Conservation (phyloP, 2,329 filamentous ascomycete species). For the Lizonia empirigonia region DNA sequence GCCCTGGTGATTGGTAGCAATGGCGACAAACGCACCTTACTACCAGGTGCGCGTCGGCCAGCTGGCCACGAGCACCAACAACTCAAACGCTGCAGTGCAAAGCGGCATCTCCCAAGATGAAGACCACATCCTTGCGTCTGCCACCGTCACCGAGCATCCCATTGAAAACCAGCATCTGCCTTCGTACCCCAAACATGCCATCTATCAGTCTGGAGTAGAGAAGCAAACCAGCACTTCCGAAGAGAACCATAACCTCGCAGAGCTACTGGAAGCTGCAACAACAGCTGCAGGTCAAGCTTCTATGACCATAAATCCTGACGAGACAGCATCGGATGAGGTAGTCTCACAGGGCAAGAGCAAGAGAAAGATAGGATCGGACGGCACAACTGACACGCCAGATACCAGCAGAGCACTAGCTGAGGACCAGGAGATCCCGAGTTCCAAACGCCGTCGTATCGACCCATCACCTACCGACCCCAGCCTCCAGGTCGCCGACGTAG, state of each 20-base stretch:
- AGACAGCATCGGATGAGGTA: neutral
- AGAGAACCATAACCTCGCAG: slow-evolving; percentile 42
- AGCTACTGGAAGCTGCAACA: slow-evolving; percentile 46
- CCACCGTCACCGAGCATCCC: slow-evolving; percentile 18
- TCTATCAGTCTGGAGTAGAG: slow-evolving; percentile 22
- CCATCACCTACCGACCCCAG: slow-evolving; percentile 19
- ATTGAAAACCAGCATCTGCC: slow-evolving; percentile 21
- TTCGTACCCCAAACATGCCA: slow-evolving; percentile 22
- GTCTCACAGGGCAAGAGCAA: slow-evolving; percentile 27
- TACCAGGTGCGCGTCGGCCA: slow-evolving; percentile 42
- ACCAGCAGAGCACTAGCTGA: neutral
- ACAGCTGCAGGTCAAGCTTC: slow-evolving; percentile 40
- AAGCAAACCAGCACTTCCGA: slow-evolving; percentile 24
- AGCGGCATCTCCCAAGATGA: slow-evolving; percentile 26
- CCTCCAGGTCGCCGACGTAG: slow-evolving; percentile 12
- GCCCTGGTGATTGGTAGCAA: slow-evolving; percentile 19
- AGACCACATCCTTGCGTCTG: slow-evolving; percentile 29
- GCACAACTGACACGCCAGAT: slow-evolving; percentile 10
- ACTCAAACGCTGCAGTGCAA: slow-evolving; percentile 29
- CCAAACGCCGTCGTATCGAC: slow-evolving; percentile 33
- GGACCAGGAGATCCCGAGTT: slow-evolving; percentile 6
- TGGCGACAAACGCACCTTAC: slow-evolving; percentile 47
- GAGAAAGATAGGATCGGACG: slow-evolving; percentile 32
- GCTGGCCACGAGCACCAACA: slow-evolving; percentile 28
- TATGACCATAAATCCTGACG: slow-evolving; percentile 22